Conservation (phyloP, 23 red algal genomes). For the Gracilariopsis chorda region DNA sequence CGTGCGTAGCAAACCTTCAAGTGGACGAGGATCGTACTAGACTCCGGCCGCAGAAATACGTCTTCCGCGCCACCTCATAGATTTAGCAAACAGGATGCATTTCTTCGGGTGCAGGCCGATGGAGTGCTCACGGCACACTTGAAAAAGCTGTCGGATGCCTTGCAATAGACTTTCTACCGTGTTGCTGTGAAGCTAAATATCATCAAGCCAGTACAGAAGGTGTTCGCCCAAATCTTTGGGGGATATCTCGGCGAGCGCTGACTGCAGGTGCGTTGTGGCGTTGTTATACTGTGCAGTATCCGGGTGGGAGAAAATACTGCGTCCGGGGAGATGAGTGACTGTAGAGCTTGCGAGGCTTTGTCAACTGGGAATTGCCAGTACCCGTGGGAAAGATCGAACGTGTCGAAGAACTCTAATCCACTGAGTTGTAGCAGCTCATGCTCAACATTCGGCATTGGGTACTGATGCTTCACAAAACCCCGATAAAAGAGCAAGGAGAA, state of each 20-base stretch:
- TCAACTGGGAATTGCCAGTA: no score
- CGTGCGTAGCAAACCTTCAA: not conserved
- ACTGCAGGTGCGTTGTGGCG: not conserved
- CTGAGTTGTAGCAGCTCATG: no score
- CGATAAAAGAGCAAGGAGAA: no score
- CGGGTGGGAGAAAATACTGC: not conserved
- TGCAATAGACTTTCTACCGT: not conserved
- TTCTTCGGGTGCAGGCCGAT: not conserved
- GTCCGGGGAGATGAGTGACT: constrained; percentile 11
- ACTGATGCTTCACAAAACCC: no score
- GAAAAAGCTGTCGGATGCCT: not conserved
- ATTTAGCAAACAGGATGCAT: not conserved
- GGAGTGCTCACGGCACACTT: not conserved
- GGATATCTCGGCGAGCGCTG: not conserved
- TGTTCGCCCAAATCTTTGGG: not conserved
- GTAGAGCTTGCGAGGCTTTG: not conserved
- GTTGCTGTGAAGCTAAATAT: not conserved
- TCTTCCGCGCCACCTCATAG: not conserved
- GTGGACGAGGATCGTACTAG: not conserved
- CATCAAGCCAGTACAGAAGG: not conserved
- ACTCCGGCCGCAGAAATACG: not conserved
- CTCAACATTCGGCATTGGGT: no score
- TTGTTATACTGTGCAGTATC: not conserved
- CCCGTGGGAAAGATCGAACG: no score
- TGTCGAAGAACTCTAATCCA: no score